Conservation (phyloP, 495 filamentous ascomycete species). For the Penicillium alfredii region DNA sequence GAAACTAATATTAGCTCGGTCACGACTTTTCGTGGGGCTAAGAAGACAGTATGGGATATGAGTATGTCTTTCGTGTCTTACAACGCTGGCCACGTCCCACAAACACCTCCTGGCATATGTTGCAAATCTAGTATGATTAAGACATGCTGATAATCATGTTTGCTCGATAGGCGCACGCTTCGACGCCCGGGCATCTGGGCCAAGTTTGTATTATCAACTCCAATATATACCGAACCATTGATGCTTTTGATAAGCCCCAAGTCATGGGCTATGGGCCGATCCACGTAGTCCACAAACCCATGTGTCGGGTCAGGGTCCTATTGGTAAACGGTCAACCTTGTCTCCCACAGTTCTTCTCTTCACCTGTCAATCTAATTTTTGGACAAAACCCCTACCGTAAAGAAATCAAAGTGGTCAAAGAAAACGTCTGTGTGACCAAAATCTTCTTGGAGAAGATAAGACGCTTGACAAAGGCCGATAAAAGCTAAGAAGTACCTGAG, state of each 20-base stretch:
- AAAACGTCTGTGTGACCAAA: slow-evolving; percentile 38
- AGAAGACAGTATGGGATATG: too few relatives aligned
- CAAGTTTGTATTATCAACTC: slow-evolving; percentile 33
- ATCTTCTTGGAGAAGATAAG: slow-evolving; percentile 44
- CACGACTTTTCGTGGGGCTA: too few relatives aligned
- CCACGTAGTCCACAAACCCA: slow-evolving; percentile 61
- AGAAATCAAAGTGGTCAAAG: slow-evolving; percentile 52
- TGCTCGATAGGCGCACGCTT: slow-evolving; percentile 51
- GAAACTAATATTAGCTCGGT: too few relatives aligned
- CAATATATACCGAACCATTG: slow-evolving; percentile 38
- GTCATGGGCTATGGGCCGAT: slow-evolving; percentile 43
- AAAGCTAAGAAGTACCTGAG: too few relatives aligned
- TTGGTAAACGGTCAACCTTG: too few relatives aligned
- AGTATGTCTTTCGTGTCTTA: slow-evolving; percentile 28
- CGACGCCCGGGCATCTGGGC: slow-evolving; percentile 48
- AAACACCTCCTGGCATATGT: slow-evolving; percentile 50
- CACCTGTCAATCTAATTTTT: too few relatives aligned
- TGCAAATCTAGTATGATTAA: slow-evolving; percentile 55
- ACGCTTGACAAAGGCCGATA: too few relatives aligned
- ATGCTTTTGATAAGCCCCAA: slow-evolving; percentile 49
- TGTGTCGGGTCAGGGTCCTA: slow-evolving; percentile 56
- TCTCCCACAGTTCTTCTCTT: too few relatives aligned
- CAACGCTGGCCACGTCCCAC: slow-evolving; percentile 56
- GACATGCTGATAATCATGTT: slow-evolving; percentile 45
- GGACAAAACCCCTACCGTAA: slow-evolving; percentile 34